Percentiles rank a stretch among this genome's conserved stretches.
These are phyloP conservation scores for Artomyces pyxidatus DNA, from an alignment of 768 basidiomycete species.

Conservation along the genomic window DNA sequence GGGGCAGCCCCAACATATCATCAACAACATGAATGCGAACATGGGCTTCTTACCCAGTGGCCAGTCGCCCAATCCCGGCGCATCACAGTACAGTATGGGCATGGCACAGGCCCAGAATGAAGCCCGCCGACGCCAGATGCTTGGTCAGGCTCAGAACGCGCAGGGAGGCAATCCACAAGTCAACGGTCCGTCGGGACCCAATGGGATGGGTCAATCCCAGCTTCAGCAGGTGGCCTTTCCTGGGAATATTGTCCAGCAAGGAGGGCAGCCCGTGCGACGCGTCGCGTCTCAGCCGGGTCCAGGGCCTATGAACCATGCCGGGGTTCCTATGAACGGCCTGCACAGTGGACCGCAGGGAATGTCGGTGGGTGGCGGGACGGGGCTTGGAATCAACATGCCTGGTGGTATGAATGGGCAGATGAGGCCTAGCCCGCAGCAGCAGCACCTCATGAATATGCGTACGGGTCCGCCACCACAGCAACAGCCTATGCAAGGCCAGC, in stretches of 20 bases:
- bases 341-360: slow-evolving; percentile 28
- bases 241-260: slow-evolving; percentile 34
- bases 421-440: slow-evolving; percentile 24
- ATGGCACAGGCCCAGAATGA: not conserved
- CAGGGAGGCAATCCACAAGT: slow-evolving; percentile 24
- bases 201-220: slow-evolving; percentile 27
- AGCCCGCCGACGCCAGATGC: slow-evolving; percentile 19
- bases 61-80: slow-evolving; percentile 17
- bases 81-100: not conserved
- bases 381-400: slow-evolving; percentile 32
- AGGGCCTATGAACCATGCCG: slow-evolving; percentile 29
- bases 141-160: slow-evolving; percentile 25
- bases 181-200: slow-evolving; percentile 26
- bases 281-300: slow-evolving; percentile 47
- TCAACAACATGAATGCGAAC: slow-evolving; percentile 12
- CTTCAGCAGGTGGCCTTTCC: slow-evolving; percentile 36
- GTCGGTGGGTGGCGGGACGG: slow-evolving; percentile 28
- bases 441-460: slow-evolving; percentile 26
- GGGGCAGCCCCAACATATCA: slow-evolving; percentile 30
- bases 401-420: slow-evolving; percentile 34
- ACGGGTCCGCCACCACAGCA: slow-evolving; percentile 23
- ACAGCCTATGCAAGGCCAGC: slow-evolving; percentile 27
- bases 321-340: slow-evolving; percentile 28
- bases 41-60: not conserved
- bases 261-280: slow-evolving; percentile 37